Evolutionary conservation across 345 rosid genomes (phyloP), one percentile per base, ranked within the genome.

Genomic region (Pugionium dolabratum): DNA sequence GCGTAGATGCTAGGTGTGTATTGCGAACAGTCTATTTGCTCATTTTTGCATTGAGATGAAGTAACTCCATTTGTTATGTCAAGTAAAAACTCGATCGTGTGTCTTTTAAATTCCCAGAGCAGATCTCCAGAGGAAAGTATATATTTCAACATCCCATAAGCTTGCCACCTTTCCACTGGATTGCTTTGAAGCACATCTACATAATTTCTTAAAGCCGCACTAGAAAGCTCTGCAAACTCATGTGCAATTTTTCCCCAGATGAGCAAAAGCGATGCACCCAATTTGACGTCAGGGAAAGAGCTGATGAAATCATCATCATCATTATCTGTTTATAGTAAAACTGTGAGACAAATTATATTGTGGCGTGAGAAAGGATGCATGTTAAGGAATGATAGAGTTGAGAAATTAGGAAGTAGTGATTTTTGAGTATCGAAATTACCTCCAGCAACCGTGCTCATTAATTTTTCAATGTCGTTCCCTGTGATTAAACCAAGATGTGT

Each of bases 191-290:
- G 90, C 74, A 85, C 88, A 51, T 66, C 45, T 78, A 76, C 78
- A 43, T 83, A 71, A 37, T 62, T 53, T 66, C 70, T 58, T 61
- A 84, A 62, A 68, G 80, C 71, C 30, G 76, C 83, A 67, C 73
- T 56, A 51, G 82, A 82, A 72, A 81, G 81, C 62, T 74, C 82
- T 58, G 81, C 79, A 71, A 81, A 78, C 32, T 69, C 81, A 36
- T 76, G 69, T 59, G 81, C 71, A 58, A 84, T 62, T 75, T 70
- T 80, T 9, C 81, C 86, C 74, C 74, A 82, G 73, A 68, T 62
- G 85, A 95, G 85, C 80, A 90, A 76, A 76, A 90, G 89, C 52
- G 84, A 72, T 54, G 92, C 97, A 53, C 97, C 99, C 67, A 78
- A 88, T 51, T 79, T 81, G 73, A 83, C 70, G 72, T 79, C 75